These are phyloP conservation scores for Conidiobolus coronatus DNA, from an alignment of 371 early-diverging fungal species.

Conservation along the genomic window DNA sequence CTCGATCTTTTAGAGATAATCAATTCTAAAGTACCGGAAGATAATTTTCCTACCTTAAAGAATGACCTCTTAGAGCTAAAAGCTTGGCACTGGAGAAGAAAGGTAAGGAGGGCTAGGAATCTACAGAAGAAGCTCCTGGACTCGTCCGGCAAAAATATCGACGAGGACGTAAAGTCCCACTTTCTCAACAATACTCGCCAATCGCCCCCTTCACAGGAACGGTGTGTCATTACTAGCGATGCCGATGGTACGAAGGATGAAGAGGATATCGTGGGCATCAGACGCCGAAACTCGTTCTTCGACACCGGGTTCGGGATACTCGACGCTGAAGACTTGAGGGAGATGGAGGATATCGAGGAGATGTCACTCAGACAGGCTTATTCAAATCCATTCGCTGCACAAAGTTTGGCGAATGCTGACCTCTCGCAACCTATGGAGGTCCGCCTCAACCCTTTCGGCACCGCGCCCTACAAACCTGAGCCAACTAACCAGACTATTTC, in stretches of 20 bases:
- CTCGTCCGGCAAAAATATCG: not conserved
- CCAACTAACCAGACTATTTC: no score
- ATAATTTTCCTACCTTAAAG: not conserved
- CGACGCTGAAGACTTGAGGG: not conserved
- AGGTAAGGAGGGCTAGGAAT: not conserved
- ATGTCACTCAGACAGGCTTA: not conserved
- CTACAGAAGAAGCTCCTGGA: not conserved
- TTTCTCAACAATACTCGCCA: no score
- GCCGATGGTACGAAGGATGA: not conserved
- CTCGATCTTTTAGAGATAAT: not conserved
- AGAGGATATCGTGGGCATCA: no score
- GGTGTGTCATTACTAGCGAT: not conserved
- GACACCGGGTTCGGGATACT: not conserved
- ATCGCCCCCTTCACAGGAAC: not conserved
- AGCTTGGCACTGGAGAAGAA: not conserved
- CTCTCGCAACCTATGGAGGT: conserved; percentile 1
- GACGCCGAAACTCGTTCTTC: not conserved
- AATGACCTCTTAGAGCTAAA: not conserved
- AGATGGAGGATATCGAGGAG: conserved; percentile 1
- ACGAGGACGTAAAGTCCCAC: not conserved
- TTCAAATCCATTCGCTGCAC: not conserved
- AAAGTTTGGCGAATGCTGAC: not conserved
- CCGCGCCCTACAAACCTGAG: no score
- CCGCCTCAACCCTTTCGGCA: not conserved
- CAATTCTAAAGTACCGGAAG: not conserved